A percentile compares a stretch with the other conserved stretches of the same genome.
These are phyloP conservation scores for Effrenium voratum DNA, from an alignment of 73 alveolate genomes.

Conservation along the genomic window DNA sequence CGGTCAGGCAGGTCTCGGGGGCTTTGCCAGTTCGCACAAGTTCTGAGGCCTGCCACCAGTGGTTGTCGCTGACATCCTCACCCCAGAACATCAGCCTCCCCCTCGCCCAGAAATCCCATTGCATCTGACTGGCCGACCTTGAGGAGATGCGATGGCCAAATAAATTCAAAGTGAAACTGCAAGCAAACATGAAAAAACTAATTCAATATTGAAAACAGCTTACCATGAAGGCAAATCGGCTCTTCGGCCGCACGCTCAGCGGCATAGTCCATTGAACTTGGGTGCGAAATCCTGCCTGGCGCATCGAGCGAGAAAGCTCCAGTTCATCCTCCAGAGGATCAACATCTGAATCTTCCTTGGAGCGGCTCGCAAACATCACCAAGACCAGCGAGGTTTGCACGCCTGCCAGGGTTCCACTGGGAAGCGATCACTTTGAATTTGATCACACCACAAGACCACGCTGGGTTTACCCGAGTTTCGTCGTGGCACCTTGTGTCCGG, in stretches of 20 bases:
- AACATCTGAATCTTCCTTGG: background rate
- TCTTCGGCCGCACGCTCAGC: background rate
- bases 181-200: background rate
- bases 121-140: background rate
- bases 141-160: too few species aligned
- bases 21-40: background rate
- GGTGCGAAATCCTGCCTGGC: background rate
- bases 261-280: background rate
- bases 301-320: background rate
- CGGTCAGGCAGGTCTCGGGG: background rate
- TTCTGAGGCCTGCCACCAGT: background rate
- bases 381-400: background rate
- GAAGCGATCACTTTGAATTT: too few species aligned
- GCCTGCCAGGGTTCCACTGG: too few species aligned
- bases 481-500: background rate
- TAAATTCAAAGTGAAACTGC: background rate
- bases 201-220: background rate
- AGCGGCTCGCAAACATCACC: background rate
- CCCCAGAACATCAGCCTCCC: constrained; percentile 17
- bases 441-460: too few species aligned
- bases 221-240: background rate
- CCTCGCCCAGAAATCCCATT: background rate
- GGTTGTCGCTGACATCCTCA: background rate
- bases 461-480: too few species aligned
- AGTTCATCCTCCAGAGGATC: constrained; percentile 3